Evolutionary conservation across 768 basidiomycete genomes (phyloP).

Genomic region (Amanita subjunquillea): DNA sequence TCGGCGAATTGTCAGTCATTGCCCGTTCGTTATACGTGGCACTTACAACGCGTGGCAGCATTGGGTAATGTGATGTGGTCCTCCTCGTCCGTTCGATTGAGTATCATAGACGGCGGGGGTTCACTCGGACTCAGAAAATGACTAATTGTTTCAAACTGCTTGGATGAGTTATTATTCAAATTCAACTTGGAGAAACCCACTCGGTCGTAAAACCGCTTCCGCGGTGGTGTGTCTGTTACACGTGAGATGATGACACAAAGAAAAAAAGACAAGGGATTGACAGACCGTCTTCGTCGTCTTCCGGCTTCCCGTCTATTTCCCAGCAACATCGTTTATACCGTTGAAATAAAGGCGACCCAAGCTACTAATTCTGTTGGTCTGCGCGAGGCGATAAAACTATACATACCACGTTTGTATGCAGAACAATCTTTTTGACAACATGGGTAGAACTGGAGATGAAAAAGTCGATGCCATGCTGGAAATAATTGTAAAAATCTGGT

Average conservation of each 20-base stretch:
- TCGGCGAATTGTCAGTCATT: background rate
- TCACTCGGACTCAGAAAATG: constrained; percentile 72
- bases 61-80: constrained; percentile 59
- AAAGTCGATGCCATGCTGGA: constrained; percentile 85
- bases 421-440: constrained; percentile 71
- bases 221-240: constrained; percentile 55
- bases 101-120: constrained; percentile 67
- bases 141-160: constrained; percentile 66
- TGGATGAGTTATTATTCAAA: background rate
- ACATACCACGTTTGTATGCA: constrained; percentile 81
- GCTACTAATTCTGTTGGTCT: constrained; percentile 32
- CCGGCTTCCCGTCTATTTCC: constrained; percentile 72
- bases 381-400: background rate
- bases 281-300: constrained; percentile 75
- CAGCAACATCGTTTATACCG: constrained; percentile 87
- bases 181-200: constrained; percentile 22
- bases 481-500: constrained; percentile 90
- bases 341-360: constrained; percentile 84
- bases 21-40: background rate
- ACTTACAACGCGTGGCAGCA: constrained; percentile 56
- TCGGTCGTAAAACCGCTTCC: constrained; percentile 63
- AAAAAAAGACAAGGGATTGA: background rate
- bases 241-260: constrained; percentile 3
- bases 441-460: constrained; percentile 66
- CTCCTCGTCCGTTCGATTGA: constrained; percentile 72